Conservation (phyloP, 305 asterid genomes). For the Salvia sclarea region DNA sequence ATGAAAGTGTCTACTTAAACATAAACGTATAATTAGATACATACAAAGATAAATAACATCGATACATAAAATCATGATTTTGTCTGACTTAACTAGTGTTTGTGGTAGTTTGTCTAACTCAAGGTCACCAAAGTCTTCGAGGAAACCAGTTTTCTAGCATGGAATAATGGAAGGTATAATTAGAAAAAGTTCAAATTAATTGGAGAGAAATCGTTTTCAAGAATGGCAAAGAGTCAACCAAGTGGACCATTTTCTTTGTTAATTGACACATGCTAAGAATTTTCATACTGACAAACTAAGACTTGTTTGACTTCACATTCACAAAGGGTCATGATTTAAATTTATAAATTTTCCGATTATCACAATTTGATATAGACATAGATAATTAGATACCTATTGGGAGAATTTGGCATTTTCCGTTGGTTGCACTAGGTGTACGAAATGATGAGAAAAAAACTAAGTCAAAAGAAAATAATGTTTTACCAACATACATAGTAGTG, state of each 20-base stretch:
- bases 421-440: background rate
- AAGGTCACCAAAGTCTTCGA: constrained; percentile 23
- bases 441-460: background rate
- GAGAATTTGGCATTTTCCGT: constrained; percentile 18
- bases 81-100: background rate
- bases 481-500: background rate
- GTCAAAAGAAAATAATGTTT: background rate
- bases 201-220: constrained; percentile 35
- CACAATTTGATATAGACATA: constrained; percentile 22
- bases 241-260: constrained; percentile 33
- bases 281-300: constrained; percentile 5
- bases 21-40: too few relatives aligned
- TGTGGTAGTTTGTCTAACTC: constrained; percentile 11
- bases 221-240: constrained; percentile 32
- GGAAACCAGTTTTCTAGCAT: constrained; percentile 6
- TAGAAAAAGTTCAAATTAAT: constrained; percentile 7
- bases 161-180: constrained; percentile 7
- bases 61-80: too few relatives aligned
- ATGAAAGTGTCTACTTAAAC: background rate
- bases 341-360: background rate
- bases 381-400: background rate
- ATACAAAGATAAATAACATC: too few relatives aligned
- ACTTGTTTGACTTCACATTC: constrained; percentile 25
- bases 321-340: constrained; percentile 29
- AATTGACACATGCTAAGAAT: background rate